Conservation (phyloP, 192 early-diverging fungal genomes). For the Backusella circina region DNA sequence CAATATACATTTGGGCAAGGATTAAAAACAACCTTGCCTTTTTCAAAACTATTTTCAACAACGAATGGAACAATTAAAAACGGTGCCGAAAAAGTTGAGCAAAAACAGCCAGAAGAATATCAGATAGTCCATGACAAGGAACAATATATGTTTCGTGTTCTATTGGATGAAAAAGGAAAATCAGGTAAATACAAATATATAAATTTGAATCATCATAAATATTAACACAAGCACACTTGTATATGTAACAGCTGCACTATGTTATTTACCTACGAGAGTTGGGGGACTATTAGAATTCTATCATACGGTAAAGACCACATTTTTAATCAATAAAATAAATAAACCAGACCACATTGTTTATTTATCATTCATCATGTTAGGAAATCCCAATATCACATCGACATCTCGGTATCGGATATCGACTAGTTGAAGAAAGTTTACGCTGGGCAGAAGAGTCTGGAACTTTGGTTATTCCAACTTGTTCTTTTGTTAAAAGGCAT, state of each 20-base stretch:
- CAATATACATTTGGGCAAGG: conserved; percentile 3
- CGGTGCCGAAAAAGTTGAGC: neutral
- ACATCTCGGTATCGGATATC: conserved; percentile 13
- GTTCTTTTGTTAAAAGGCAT: conserved; percentile 17
- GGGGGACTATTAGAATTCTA: neutral
- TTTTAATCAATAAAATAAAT: neutral
- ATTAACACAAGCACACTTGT: neutral
- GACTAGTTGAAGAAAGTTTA: neutral
- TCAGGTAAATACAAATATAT: conserved; percentile 5
- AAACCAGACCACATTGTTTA: neutral
- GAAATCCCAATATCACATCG: conserved; percentile 25
- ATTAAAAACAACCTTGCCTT: conserved; percentile 1
- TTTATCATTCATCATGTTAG: neutral
- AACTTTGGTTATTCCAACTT: conserved; percentile 14
- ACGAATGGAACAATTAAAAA: neutral
- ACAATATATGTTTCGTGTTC: conserved; percentile 10
- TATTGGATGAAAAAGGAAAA: conserved; percentile 5
- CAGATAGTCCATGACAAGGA: conserved; percentile 17
- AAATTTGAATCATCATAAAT: neutral
- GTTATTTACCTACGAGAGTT: conserved; percentile 15
- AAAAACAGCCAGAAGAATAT: neutral
- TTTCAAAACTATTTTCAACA: neutral
- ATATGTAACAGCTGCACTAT: conserved; percentile 12
- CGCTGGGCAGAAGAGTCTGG: conserved; percentile 18
- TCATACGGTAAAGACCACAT: conserved; percentile 3